Evolutionary conservation across 2,329 filamentous ascomycete genomes (phyloP), one percentile per base, ranked within the genome.

Genomic region (Fusarium continuum): DNA sequence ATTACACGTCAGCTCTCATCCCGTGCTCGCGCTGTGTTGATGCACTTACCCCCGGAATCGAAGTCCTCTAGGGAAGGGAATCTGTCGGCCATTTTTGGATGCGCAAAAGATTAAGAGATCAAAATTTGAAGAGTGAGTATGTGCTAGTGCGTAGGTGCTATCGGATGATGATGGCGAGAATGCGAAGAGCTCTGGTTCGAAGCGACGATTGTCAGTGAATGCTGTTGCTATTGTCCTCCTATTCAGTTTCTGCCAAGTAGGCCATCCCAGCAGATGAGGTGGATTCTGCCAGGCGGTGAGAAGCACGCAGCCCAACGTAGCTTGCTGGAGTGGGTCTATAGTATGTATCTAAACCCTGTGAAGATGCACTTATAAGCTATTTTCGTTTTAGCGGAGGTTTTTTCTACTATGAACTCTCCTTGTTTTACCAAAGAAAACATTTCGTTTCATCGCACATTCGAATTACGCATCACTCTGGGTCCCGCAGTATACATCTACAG

Each of bases 51-150:
- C 70, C 84, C 85, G 25, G 84, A 84, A 76, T 91, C 88, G 74
- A 93, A 91, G 72, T 93, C 90, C 77, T 93, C 90, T 70, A 93
- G 79, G 39, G 90, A 91, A 70, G 90, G 90, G 76, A 93, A 93
- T 72, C 89, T 82, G 78, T 92, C 89, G 43, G 90, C 90, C 90
- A 93, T 93, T 38, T n/a, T 72, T 79, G 44, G 44, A 45, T 61
- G 40, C 40, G 39, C 39, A 19, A 36, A n/a, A 19, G 19, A 26
- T 38, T 20, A 28, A 49, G 14, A 25, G 43, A 25, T 60, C 40
- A 32, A 46, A 28, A 6, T 31, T 41, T 44, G 29, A 32, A 19
- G 26, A 31, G 29, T 43, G 14, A n/a, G 19, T 38, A 26, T 56
- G 29, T 41, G 45, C 28, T 23, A 26, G 17, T 45, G 22, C 41